A percentile compares a stretch with the other conserved stretches of the same genome.
Conservation (phyloP, 1,284 basidiomycete species). For the Phlebopus sp. region DNA sequence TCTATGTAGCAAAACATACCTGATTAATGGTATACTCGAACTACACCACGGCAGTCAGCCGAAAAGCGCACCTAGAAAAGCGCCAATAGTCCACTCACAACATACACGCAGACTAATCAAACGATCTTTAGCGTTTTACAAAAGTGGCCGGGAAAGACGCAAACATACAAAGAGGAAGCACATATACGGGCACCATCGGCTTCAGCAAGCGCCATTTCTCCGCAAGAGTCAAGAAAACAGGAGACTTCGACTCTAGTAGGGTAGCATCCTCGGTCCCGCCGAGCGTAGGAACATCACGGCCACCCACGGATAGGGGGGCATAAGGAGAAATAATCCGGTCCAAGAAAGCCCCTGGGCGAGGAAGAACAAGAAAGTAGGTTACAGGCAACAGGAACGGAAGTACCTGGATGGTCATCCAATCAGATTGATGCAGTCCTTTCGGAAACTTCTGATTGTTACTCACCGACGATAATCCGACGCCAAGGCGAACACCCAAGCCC, state of each 20-base stretch:
- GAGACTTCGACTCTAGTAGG: conserved; percentile 30
- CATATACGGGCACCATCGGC: conserved; percentile 75
- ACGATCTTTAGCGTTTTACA: conserved; percentile 7
- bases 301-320: conserved; percentile 48
- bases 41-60: conserved; percentile 36
- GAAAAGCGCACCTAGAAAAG: not conserved
- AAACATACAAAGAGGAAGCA: conserved; percentile 75
- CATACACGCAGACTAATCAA: conserved; percentile 67
- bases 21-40: conserved; percentile 95
- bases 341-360: conserved; percentile 50
- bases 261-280: conserved; percentile 35
- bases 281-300: conserved; percentile 39
- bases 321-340: conserved; percentile 49
- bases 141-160: not conserved
- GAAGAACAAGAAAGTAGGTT: conserved; percentile 75
- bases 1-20: conserved; percentile 43
- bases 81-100: conserved; percentile 45
- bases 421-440: not conserved
- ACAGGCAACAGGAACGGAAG: conserved; percentile 76
- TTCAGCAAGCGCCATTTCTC: conserved; percentile 78
- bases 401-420: conserved; percentile 44
- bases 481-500: conserved; percentile 78
- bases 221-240: conserved; percentile 50
- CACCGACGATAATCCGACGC: conserved; percentile 80
- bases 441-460: conserved; percentile 22